A percentile compares a stretch with the other conserved stretches of the same genome.
These are phyloP conservation scores for Balamuthia mandrillaris DNA, from an alignment of 208 protist genomes.

Conservation along the genomic window DNA sequence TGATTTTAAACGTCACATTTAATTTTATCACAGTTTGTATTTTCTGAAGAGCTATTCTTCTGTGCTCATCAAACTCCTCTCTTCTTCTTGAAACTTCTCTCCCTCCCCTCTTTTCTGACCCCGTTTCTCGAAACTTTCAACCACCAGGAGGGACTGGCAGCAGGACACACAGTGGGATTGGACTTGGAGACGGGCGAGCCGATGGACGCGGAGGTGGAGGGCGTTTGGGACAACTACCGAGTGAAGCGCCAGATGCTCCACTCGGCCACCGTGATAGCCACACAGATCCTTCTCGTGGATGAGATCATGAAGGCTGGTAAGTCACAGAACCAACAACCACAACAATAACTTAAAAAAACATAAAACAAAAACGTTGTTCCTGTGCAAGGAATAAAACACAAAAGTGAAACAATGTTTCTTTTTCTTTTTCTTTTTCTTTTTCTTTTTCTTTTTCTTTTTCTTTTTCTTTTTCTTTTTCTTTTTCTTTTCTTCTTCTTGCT, in stretches of 20 bases:
- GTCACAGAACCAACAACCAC: background rate
- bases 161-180: constrained; percentile 80
- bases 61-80: background rate
- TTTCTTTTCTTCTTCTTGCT: too few relatives aligned
- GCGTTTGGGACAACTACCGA: constrained; percentile 97
- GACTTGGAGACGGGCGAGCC: constrained; percentile 95
- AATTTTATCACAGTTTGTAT: too few relatives aligned
- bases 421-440: background rate
- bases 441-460: background rate
- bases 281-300: constrained; percentile 98
- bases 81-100: background rate
- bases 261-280: constrained; percentile 90
- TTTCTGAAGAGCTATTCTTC: too few relatives aligned
- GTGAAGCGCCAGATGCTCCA: constrained; percentile 98
- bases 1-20: too few relatives aligned
- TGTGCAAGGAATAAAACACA: background rate
- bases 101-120: background rate
- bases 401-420: background rate
- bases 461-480: too few relatives aligned
- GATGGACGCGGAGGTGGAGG: constrained; percentile 86
- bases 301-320: constrained; percentile 98
- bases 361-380: constrained; percentile 5
- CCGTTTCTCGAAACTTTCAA: background rate
- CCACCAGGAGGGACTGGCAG: constrained; percentile 54
- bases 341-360: constrained; percentile 23